These are phyloP conservation scores for Camelina neglecta DNA, from an alignment of 345 rosid species.

Conservation along the genomic window DNA sequence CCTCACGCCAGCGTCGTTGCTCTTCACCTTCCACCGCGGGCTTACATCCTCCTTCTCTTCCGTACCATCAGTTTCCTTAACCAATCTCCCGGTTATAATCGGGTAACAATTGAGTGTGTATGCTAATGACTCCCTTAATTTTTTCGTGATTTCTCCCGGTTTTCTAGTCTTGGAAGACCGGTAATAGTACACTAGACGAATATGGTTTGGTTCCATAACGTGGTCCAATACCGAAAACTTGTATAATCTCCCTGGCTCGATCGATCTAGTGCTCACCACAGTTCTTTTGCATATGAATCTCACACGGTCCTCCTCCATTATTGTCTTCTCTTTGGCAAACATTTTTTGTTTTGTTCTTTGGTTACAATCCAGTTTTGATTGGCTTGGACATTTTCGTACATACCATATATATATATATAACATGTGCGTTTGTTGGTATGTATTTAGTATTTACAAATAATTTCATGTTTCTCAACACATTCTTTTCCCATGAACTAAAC, in stretches of 20 bases:
- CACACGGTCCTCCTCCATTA: slow-evolving; percentile 34
- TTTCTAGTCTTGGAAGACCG: slow-evolving; percentile 27
- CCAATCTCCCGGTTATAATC: slow-evolving; percentile 57
- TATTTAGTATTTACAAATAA: background rate
- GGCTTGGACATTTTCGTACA: background rate
- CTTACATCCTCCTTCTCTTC: slow-evolving; percentile 36
- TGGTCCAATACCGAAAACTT: slow-evolving; percentile 64
- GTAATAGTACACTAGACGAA: slow-evolving; percentile 62
- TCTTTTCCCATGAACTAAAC: slow-evolving; percentile 37
- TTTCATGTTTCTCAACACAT: slow-evolving; percentile 24
- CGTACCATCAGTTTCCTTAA: slow-evolving; percentile 35
- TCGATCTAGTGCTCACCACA: slow-evolving; percentile 69
- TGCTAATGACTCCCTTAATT: slow-evolving; percentile 57
- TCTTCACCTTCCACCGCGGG: slow-evolving; percentile 60
- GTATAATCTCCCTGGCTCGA: slow-evolving; percentile 48
- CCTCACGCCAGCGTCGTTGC: slow-evolving; percentile 78
- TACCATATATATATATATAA: slow-evolving; percentile 14
- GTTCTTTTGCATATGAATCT: slow-evolving; percentile 61
- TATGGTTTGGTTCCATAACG: slow-evolving; percentile 62
- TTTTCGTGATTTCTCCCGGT: slow-evolving; percentile 52
- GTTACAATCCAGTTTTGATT: background rate
- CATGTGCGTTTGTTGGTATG: background rate
- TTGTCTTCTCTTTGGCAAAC: slow-evolving; percentile 16
- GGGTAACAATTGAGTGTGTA: slow-evolving; percentile 59
- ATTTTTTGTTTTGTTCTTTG: background rate